Base-by-base conservation (phyloP, 805 yeast species). In the Yamadazyma sp. region DNA sequence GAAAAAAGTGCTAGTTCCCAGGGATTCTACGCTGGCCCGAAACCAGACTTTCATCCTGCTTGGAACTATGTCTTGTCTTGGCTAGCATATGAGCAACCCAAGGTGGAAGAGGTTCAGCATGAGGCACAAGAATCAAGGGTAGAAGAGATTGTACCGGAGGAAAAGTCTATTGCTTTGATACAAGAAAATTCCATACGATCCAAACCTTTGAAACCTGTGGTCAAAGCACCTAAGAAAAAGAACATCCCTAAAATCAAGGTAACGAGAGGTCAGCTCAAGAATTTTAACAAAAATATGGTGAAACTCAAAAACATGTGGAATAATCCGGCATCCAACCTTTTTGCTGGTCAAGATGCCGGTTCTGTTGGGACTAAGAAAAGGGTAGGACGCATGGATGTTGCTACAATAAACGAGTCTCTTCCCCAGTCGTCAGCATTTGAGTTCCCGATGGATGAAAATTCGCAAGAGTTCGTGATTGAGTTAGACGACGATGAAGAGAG, bases 61-160 rank as follows among this genome's bases (percentile, higher is more conserved):
- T 67, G 73, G 73, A 59, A 57, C 35, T 60, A 59, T 40, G 20
- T 65, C 12, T 50, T 67, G 15, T 61, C 70, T 7, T 64, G 67
- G 65, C 38, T 67, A 2, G 63, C 55, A 3, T 64, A 64, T 43
- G 54, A 59, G n/a, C 50, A 44, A 23, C 32, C 43, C 1, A 22
- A 35, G 21, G 33, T 13, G 8, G 29, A 28, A 16, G 19, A 4
- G 6, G 17, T n/a, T 12, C 24, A 15, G 4, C 12, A n/a, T 12
- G 27, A 16, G 9, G 23, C 7, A 20, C 24, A 12, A 8, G 36
- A 23, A 18, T 12, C 28, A 7, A 22, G 13, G 17, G 17, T 35
- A 5, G 28, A 34, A 20, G 35, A 19, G 22, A 13, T 35, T 8
- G 20, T 34, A 8, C 38, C 36, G 12, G 33, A 36, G 9, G 16